Conservation (phyloP, 257 asterid genomes). For the Gentiana macrophylla region DNA sequence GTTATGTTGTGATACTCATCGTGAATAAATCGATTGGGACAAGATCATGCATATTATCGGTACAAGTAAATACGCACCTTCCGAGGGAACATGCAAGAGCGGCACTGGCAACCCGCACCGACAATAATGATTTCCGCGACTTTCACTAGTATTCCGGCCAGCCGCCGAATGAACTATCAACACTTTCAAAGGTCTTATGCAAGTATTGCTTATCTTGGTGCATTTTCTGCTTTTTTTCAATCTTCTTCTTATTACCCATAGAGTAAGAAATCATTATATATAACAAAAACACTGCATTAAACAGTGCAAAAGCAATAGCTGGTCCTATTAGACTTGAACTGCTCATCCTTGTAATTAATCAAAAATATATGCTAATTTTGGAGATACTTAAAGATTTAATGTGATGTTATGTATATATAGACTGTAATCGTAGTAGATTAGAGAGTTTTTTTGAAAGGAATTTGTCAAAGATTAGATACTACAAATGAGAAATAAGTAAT, state of each 20-base stretch:
- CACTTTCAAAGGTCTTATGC: no score
- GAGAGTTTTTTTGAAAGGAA: no score
- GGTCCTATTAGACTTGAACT: background rate
- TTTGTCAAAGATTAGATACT: no score
- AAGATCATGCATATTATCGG: no score
- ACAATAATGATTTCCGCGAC: conserved; percentile 5
- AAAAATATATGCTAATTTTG: no score
- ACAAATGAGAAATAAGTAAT: no score
- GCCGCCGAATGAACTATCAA: background rate
- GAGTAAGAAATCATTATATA: background rate
- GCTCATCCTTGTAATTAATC: background rate
- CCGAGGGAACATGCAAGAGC: conserved; percentile 6
- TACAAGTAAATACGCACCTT: background rate
- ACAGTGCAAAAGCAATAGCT: background rate
- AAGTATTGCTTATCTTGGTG: no score
- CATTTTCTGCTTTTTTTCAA: background rate
- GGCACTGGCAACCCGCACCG: conserved; percentile 7
- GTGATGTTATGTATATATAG: no score
- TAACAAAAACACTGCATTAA: background rate
- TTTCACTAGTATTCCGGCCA: background rate
- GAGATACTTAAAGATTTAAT: no score
- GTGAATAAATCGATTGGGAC: no score
- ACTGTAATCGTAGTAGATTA: no score
- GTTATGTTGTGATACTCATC: no score
- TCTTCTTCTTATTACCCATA: background rate